A percentile compares a stretch with the other conserved stretches of the same genome.
Conservation (phyloP, 1,284 basidiomycete genomes). For the Cryptococcus deneoformans region DNA sequence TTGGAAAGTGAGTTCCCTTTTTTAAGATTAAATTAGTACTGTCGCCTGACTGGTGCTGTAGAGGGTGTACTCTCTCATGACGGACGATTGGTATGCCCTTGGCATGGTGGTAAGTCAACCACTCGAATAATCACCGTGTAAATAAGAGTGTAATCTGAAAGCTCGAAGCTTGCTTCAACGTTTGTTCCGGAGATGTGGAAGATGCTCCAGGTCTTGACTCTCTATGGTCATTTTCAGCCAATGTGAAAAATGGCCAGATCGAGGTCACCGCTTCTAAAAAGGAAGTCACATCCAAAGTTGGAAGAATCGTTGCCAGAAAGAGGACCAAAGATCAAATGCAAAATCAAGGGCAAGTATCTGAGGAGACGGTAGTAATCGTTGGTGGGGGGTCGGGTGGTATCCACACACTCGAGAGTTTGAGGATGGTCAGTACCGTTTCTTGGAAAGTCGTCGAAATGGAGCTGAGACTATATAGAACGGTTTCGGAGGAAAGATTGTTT, state of each 20-base stretch:
- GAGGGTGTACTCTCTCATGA: conserved; percentile 79
- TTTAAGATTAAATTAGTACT: too few relatives aligned
- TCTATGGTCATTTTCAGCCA: conserved; percentile 75
- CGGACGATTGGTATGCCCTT: conserved; percentile 79
- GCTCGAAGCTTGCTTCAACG: conserved; percentile 73
- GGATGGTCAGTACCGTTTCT: conserved; percentile 58
- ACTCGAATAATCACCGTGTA: neutral
- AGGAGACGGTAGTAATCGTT: conserved; percentile 67
- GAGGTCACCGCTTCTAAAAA: conserved; percentile 70
- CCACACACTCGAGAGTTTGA: conserved; percentile 75
- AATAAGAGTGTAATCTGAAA: neutral
- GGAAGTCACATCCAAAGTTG: conserved; percentile 67
- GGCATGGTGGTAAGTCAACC: conserved; percentile 70
- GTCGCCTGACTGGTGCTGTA: conserved; percentile 46
- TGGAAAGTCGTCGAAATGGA: conserved; percentile 6
- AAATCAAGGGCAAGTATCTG: conserved; percentile 52
- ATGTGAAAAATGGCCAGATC: conserved; percentile 65
- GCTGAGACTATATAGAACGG: conserved; percentile 59
- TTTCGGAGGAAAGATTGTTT: conserved; percentile 71
- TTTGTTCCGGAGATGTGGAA: conserved; percentile 67
- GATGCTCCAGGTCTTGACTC: conserved; percentile 85
- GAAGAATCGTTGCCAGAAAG: conserved; percentile 51
- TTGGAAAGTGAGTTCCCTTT: conserved; percentile 25
- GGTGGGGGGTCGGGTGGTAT: conserved; percentile 79
- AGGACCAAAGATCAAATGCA: conserved; percentile 42